Evolutionary conservation across 768 basidiomycete species (phyloP), one percentile per base, ranked within the genome.

Genomic region (Serendipita vermifera): DNA sequence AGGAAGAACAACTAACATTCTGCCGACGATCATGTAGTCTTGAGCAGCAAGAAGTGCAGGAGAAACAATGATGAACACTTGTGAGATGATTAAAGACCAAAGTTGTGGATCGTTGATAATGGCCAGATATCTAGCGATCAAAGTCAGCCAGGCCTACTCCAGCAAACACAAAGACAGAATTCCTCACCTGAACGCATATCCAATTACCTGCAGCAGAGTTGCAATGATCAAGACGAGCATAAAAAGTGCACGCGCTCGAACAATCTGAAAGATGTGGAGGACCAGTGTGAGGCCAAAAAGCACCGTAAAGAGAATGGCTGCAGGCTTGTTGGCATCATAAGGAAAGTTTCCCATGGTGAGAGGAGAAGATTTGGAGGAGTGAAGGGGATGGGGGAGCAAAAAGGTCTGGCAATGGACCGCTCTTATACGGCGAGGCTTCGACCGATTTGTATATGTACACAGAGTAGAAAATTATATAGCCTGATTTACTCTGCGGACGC

Each of bases 11-110:
- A 38, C 41, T 13, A 15, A 43, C 39, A 46, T 46, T 17, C 55
- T 17, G 3, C 55, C 55, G 3, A 56, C 55, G 43, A 46, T 14
- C 55, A 56, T 56, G 40, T 56, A 56, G 14, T 33, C 38, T 41
- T 55, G 55, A 5, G 55, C 55, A 6, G 55, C 55, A 32, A 56
- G 17, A 3, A 41, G 46, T 3, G 55, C 55, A 9, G 55, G 55
- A 26, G 55, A 39, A 15, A 56, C 55, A 56, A 56, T 38, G 29
- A 56, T 41, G 55, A 22, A 31, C 39, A 56, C 40, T 46, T 56
- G 55, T 7, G 55, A 27, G 41, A 46, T 31, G 14, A 56, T 29
- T 29, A 15, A 22, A 13, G 39, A 31, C 55, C 55, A 56, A 22
- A 32, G 4, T 13, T 27, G 32, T 39, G 32, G 29, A 27, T 31